A percentile compares a stretch with the other conserved stretches of the same genome.
Conservation (phyloP, 1,284 basidiomycete genomes). For the Moesziomyces sp. region DNA sequence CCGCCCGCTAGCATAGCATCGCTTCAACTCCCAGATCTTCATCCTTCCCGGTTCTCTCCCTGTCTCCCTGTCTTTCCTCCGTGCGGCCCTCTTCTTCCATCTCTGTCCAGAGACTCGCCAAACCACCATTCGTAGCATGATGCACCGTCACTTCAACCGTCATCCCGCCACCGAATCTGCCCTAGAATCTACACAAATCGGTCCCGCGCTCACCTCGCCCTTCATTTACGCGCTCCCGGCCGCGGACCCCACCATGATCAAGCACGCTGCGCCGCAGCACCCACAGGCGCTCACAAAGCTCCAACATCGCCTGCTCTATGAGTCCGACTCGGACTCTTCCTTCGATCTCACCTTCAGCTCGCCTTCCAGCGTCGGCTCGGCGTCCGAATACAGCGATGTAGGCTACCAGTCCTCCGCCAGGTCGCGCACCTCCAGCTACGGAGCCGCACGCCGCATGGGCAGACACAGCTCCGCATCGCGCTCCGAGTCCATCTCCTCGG, state of each 20-base stretch:
- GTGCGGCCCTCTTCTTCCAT: neutral
- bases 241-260: slow-evolving; percentile 31
- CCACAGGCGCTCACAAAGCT: slow-evolving; percentile 37
- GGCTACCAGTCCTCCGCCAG: slow-evolving; percentile 13
- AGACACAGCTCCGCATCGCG: slow-evolving; percentile 15
- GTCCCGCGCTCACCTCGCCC: slow-evolving; percentile 11
- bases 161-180: slow-evolving; percentile 6
- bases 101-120: neutral
- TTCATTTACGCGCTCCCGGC: slow-evolving; percentile 15
- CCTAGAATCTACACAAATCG: slow-evolving; percentile 8
- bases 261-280: slow-evolving; percentile 39
- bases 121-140: slow-evolving; percentile 11
- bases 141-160: slow-evolving; percentile 19
- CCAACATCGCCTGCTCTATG: slow-evolving; percentile 50
- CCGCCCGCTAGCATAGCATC: neutral
- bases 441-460: slow-evolving; percentile 6
- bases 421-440: slow-evolving; percentile 22
- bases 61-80: neutral
- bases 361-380: slow-evolving; percentile 29
- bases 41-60: neutral
- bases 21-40: too few species aligned
- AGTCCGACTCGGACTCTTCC: slow-evolving; percentile 42
- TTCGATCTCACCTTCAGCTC: slow-evolving; percentile 38
- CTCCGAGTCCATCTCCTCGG: slow-evolving; percentile 34
- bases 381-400: slow-evolving; percentile 40